Conservation (phyloP, 768 basidiomycete genomes). For the Suillus subaureus region DNA sequence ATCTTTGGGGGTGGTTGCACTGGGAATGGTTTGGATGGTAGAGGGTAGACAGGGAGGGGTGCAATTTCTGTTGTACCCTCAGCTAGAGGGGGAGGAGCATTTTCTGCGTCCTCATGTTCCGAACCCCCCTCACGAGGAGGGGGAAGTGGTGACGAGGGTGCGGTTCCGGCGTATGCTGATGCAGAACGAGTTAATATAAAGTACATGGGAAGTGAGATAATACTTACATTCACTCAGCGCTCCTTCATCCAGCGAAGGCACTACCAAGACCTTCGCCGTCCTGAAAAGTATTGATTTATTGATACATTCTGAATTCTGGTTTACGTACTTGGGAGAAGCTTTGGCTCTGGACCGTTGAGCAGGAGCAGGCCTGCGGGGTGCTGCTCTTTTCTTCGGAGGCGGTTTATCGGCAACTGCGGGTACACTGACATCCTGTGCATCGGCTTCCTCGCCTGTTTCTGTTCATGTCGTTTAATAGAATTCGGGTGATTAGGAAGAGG, state of each 20-base stretch:
- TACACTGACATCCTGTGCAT: conserved; percentile 20
- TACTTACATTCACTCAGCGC: conserved; percentile 63
- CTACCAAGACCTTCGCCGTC: conserved; percentile 27
- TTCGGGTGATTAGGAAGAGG: conserved; percentile 19
- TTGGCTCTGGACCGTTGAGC: conserved; percentile 37
- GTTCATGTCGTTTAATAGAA: conserved; percentile 22
- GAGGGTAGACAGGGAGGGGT: conserved; percentile 72
- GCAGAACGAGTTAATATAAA: conserved; percentile 4
- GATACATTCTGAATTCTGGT: background rate
- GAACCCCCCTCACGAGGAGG: conserved; percentile 43
- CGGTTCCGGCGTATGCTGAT: conserved; percentile 65
- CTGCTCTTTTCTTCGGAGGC: conserved; percentile 50
- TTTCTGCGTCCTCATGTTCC: conserved; percentile 46
- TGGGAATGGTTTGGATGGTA: conserved; percentile 82
- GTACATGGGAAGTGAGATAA: conserved; percentile 8
- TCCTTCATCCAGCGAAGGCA: conserved; percentile 49
- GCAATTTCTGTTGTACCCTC: conserved; percentile 47
- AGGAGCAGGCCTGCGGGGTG: conserved; percentile 45
- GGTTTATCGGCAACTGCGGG: conserved; percentile 35
- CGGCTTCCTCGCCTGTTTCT: conserved; percentile 30
- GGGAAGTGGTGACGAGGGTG: conserved; percentile 69
- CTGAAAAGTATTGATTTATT: conserved; percentile 24
- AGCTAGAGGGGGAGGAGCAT: conserved; percentile 30
- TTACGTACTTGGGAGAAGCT: conserved; percentile 32
- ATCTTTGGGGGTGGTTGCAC: conserved; percentile 81